Conservation (phyloP, 2,329 filamentous ascomycete species). For the Hypocreales sp. region DNA sequence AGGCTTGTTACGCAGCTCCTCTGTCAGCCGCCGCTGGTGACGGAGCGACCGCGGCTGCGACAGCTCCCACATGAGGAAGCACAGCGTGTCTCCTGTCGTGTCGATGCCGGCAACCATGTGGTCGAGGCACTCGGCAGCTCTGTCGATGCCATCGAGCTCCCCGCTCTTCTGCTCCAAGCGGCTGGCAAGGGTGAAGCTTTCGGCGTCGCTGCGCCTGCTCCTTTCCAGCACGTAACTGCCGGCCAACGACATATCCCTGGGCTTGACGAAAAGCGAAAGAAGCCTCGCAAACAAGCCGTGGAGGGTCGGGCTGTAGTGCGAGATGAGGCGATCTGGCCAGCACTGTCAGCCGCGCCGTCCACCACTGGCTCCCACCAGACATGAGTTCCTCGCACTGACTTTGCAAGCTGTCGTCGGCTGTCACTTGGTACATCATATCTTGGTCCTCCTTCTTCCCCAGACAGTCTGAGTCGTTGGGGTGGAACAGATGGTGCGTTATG, state of each 20-base stretch:
- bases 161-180: conserved; percentile 36
- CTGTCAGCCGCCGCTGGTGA: conserved; percentile 34
- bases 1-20: conserved; percentile 31
- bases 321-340: conserved; percentile 37
- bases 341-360: conserved; percentile 7
- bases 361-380: too few relatives aligned
- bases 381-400: too few relatives aligned
- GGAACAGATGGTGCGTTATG: conserved; percentile 53
- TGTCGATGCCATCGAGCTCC: conserved; percentile 33
- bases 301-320: conserved; percentile 38
- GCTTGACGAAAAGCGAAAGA: conserved; percentile 33
- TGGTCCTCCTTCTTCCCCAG: conserved; percentile 39
- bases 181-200: conserved; percentile 40
- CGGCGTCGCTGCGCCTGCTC: conserved; percentile 26
- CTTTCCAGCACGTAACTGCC: conserved; percentile 42
- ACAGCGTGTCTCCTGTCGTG: conserved; percentile 53
- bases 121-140: conserved; percentile 54
- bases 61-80: conserved; percentile 57
- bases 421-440: conserved; percentile 52
- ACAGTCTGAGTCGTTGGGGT: conserved; percentile 47
- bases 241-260: conserved; percentile 41
- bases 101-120: conserved; percentile 61
- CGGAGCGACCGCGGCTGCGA: conserved; percentile 39
- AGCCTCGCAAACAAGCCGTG: conserved; percentile 29
- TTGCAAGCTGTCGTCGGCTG: conserved; percentile 51